These are phyloP conservation scores for Kuraishia hungarica DNA, from an alignment of 805 yeast genomes.

Conservation along the genomic window DNA sequence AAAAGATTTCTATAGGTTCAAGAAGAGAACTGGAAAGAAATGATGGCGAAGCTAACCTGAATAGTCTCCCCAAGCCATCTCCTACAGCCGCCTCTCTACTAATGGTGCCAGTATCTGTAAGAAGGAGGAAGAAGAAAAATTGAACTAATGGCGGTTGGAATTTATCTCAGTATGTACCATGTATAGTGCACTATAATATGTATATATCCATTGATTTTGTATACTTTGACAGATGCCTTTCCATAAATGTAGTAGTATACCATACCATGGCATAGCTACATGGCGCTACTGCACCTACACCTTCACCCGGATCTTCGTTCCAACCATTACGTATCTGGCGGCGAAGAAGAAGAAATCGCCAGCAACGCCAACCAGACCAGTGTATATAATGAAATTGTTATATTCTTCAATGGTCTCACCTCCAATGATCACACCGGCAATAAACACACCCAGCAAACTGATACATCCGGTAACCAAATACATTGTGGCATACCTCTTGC, in stretches of 20 bases:
- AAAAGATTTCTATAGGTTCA: not conserved
- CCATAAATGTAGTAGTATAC: too few species aligned
- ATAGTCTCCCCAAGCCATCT: not conserved
- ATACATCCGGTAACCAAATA: slow-evolving; percentile 27
- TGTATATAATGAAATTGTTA: slow-evolving; percentile 27
- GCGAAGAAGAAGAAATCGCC: not conserved
- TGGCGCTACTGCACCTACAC: not conserved
- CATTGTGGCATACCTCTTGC: slow-evolving; percentile 58
- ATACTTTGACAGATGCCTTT: too few species aligned
- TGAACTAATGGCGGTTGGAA: not conserved
- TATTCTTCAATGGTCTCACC: slow-evolving; percentile 24
- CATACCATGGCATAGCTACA: too few species aligned
- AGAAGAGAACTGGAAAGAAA: not conserved
- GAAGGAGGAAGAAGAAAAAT: not conserved
- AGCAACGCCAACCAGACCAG: slow-evolving; percentile 12
- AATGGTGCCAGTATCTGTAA: slow-evolving; percentile 2
- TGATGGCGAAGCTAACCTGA: not conserved
- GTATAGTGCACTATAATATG: too few species aligned
- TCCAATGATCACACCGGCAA: slow-evolving; percentile 26
- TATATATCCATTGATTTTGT: too few species aligned
- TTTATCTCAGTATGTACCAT: too few species aligned
- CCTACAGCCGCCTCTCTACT: not conserved
- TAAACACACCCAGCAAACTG: slow-evolving; percentile 21
- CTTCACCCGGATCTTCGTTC: not conserved
- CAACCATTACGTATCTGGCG: not conserved